Base-by-base conservation (phyloP, 192 early-diverging fungal genomes). In the Phlyctochytrium bullatum region DNA sequence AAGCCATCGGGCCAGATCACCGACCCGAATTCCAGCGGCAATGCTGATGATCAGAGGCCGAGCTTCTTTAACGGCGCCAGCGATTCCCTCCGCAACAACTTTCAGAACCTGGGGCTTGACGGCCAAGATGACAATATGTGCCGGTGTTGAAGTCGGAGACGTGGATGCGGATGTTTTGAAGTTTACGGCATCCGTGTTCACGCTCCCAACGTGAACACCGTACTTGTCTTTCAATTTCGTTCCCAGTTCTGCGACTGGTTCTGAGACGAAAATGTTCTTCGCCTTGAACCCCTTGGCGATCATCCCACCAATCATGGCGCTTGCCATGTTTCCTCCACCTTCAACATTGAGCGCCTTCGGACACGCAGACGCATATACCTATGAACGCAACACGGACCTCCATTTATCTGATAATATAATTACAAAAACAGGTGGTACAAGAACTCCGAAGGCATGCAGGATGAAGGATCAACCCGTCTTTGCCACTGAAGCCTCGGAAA, bases 311-410 rank as follows among this genome's bases (percentile, higher is more conserved):
- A 95, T 83, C 62, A 97, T 95, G 66, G 95, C 92, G 65, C 88
- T 86, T 47, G 91, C 93, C 95, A 97, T 97, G 76, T 97, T 94
- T 64, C 95, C 95, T 56, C 95, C 95, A 71, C 95, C 95, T 47
- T n/a, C n/a, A n/a, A n/a, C n/a, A n/a, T n/a, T n/a, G n/a, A n/a
- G n/a, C n/a, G n/a, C n/a, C n/a, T n/a, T n/a, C n/a, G n/a, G n/a
- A n/a, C n/a, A n/a, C n/a, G n/a, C n/a, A n/a, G n/a, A n/a, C n/a
- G n/a, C n/a, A n/a, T n/a, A n/a, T n/a, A n/a, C n/a, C n/a, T n/a
- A n/a, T n/a, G n/a, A n/a, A n/a, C n/a, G n/a, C n/a, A n/a, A n/a
- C n/a, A n/a, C n/a, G n/a, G n/a, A n/a, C n/a, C n/a, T n/a, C n/a
- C n/a, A n/a, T n/a, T n/a, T n/a, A n/a, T n/a, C n/a, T n/a, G n/a